phyloP scores from a whole-genome alignment of 345 rosid species.

The Eucalyptus tenuipes region DNA sequence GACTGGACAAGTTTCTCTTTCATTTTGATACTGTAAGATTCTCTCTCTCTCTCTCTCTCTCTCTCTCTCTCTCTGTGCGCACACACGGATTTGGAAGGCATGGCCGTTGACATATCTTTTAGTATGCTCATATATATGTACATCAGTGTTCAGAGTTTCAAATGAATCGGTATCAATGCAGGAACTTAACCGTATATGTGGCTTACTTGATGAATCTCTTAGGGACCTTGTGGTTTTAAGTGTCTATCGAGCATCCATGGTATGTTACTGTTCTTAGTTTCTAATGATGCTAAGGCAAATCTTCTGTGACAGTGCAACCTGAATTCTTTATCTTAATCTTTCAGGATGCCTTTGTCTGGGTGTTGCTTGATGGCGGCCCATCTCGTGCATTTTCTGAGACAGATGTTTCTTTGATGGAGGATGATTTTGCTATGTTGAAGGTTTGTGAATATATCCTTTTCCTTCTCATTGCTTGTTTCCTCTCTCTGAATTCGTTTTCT shows the following conservation, averaged over 20 bases:
- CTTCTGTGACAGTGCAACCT: not conserved
- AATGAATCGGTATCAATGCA: constrained; percentile 10
- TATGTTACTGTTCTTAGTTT: constrained; percentile 6
- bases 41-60: not conserved
- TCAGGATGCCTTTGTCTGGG: constrained; percentile 73
- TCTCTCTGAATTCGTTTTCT: not conserved
- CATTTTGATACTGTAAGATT: constrained; percentile 66
- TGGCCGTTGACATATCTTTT: not conserved
- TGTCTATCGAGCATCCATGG: constrained; percentile 67
- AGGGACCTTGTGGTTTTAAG: constrained; percentile 81
- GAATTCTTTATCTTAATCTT: constrained; percentile 1
- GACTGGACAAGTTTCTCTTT: constrained; percentile 67
- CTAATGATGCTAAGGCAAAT: not conserved
- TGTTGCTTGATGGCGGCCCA: constrained; percentile 92
- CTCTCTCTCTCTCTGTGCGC: not conserved
- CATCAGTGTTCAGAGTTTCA: not conserved
- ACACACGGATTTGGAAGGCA: not conserved
- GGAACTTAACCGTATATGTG: constrained; percentile 78
- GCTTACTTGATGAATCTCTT: constrained; percentile 56
- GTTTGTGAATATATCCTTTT: constrained; percentile 7
- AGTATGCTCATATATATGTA: not conserved
- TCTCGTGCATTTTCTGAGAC: constrained; percentile 80
- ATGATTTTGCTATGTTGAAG: constrained; percentile 64
- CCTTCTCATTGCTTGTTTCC: not conserved
- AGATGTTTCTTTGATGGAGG: constrained; percentile 71